These are phyloP conservation scores for Lactarius pseudohatsudake DNA, from an alignment of 768 basidiomycete genomes.

Conservation along the genomic window DNA sequence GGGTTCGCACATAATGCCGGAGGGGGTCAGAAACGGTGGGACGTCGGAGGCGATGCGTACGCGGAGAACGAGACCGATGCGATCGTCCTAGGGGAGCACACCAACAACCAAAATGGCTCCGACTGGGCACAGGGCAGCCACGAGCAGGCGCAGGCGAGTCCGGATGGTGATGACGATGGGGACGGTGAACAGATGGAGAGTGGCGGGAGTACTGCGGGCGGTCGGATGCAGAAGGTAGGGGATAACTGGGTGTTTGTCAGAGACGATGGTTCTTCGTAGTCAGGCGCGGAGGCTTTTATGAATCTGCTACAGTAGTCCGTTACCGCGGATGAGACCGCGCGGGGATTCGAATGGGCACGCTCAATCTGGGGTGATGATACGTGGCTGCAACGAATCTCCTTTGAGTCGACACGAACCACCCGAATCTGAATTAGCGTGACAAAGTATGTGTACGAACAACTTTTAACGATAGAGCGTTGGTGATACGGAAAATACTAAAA, in stretches of 20 bases:
- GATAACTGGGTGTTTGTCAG: slow-evolving; percentile 74
- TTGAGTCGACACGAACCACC: not conserved
- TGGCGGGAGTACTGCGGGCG: slow-evolving; percentile 25
- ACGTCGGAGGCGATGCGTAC: slow-evolving; percentile 39
- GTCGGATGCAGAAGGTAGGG: slow-evolving; percentile 64
- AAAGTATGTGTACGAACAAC: not conserved
- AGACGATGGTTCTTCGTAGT: slow-evolving; percentile 30
- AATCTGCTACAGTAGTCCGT: not conserved
- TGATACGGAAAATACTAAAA: not conserved
- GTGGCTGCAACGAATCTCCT: not conserved
- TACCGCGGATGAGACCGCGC: not conserved
- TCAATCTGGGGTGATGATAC: not conserved
- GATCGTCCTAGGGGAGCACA: slow-evolving; percentile 55
- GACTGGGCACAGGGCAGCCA: slow-evolving; percentile 25
- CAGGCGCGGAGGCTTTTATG: slow-evolving; percentile 28
- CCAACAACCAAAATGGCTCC: slow-evolving; percentile 27
- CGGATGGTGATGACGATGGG: slow-evolving; percentile 11
- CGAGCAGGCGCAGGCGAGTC: slow-evolving; percentile 14
- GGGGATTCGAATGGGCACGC: not conserved
- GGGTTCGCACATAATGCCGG: slow-evolving; percentile 45
- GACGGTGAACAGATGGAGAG: slow-evolving; percentile 2
- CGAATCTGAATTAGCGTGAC: not conserved
- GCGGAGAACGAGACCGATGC: slow-evolving; percentile 49
- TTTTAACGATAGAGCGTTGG: not conserved
- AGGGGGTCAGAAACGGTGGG: slow-evolving; percentile 35